These are phyloP conservation scores for Emydomyces testavorans DNA, from an alignment of 2,329 filamentous ascomycete genomes.

Conservation along the genomic window DNA sequence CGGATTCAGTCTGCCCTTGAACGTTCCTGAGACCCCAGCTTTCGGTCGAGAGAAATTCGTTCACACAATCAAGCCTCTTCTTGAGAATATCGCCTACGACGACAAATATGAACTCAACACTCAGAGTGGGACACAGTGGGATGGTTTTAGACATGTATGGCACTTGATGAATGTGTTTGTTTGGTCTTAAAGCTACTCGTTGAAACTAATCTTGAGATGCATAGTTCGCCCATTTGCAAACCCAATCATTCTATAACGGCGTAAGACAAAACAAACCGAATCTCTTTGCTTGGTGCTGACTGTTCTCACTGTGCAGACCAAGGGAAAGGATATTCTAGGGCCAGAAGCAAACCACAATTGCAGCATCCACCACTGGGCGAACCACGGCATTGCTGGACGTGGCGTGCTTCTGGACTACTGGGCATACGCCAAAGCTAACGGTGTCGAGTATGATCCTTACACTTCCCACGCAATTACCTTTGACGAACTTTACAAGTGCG, in stretches of 20 bases:
- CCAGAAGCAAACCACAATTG: conserved; percentile 28
- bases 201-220: conserved; percentile 3
- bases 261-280: conserved; percentile 17
- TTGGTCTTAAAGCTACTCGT: background rate
- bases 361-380: conserved; percentile 36
- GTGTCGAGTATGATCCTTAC: conserved; percentile 43
- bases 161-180: background rate
- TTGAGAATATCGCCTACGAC: conserved; percentile 31
- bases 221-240: conserved; percentile 31
- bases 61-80: conserved; percentile 42
- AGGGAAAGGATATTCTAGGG: conserved; percentile 27
- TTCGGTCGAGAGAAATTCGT: conserved; percentile 44
- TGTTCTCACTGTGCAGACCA: too few relatives aligned
- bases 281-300: background rate
- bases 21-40: conserved; percentile 42
- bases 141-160: conserved; percentile 39
- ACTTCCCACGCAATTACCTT: conserved; percentile 44
- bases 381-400: conserved; percentile 34
- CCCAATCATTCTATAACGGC: conserved; percentile 33
- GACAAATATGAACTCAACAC: conserved; percentile 40
- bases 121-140: conserved; percentile 41
- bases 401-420: conserved; percentile 36
- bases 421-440: conserved; percentile 40
- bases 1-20: conserved; percentile 40
- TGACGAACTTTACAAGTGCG: conserved; percentile 47